Evolutionary conservation across 305 asterid genomes (phyloP).

Genomic region (Fraxinus paxiana): DNA sequence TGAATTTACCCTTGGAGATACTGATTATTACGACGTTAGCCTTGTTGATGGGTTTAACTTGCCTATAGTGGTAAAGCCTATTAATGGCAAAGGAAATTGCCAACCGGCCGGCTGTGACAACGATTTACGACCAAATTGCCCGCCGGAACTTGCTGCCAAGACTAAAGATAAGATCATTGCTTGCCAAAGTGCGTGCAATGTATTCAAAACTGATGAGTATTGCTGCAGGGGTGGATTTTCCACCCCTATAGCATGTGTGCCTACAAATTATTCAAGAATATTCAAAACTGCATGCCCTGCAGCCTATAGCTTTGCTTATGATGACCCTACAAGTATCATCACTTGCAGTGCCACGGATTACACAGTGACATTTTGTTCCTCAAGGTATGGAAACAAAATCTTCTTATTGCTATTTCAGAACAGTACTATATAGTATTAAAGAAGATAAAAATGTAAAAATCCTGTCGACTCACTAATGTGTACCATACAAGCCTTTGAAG

Average conservation of each 20-base stretch:
- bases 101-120: slow-evolving; percentile 52
- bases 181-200: slow-evolving; percentile 62
- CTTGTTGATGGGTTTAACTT: slow-evolving; percentile 75
- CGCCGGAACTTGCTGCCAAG: slow-evolving; percentile 43
- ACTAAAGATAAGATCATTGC: slow-evolving; percentile 35
- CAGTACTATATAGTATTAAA: not conserved
- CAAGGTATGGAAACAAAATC: slow-evolving; percentile 33
- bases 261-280: slow-evolving; percentile 54
- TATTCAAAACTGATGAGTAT: slow-evolving; percentile 48
- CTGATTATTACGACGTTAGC: slow-evolving; percentile 64
- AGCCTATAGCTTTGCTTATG: slow-evolving; percentile 64
- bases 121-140: slow-evolving; percentile 54
- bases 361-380: slow-evolving; percentile 49
- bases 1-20: slow-evolving; percentile 50
- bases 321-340: slow-evolving; percentile 49
- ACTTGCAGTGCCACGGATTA: slow-evolving; percentile 63
- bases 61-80: slow-evolving; percentile 49
- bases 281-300: slow-evolving; percentile 69
- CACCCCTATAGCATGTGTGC: slow-evolving; percentile 55
- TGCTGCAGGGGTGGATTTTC: slow-evolving; percentile 56
- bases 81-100: slow-evolving; percentile 49
- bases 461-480: not conserved
- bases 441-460: not conserved
- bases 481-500: not conserved
- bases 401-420: not conserved